Evolutionary conservation across 306 rosid genomes (phyloP), one percentile per base, ranked within the genome.

Genomic region (Quercus agrifolia): DNA sequence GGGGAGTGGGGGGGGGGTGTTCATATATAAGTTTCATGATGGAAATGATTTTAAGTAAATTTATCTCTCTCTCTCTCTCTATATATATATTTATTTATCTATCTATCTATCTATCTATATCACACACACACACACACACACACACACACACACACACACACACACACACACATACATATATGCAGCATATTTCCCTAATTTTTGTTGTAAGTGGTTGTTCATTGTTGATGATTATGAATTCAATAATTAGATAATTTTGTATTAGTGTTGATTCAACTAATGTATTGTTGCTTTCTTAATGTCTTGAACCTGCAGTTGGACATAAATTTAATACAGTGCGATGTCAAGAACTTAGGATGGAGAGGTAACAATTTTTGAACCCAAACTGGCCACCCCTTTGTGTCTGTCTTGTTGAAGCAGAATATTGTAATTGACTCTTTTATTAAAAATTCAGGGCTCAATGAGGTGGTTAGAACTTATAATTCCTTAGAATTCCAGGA

Each of bases 251-350:
- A 49, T 78, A 25, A 31, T 78, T 61, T 90, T 25, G 84, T 62
- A 66, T 57, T 74, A 14, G 33, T 70, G 76, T 71, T 62, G 57
- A 46, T 82, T 54, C 72, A 44, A 70, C 73, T 84, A 62, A 85
- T 78, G 74, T 28, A 18, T 75, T 70, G 56, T 74, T 81, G 25
- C 55, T 83, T 78, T 84, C 83, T 79, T 79, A 74, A 74, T 79
- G 75, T 70, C 69, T 79, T 78, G 72, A 81, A 83, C 33, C 77
- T 86, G 92, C 93, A 95, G 99, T 76, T 93, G 89, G 92, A 90
- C 82, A 84, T 93, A 52, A 94, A 95, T 77, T 91, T 84, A 78
- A 81, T 95, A 83, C 98, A 78, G 74, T 89, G 91, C 64, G 88
- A 88, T 81, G 70, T 93, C 56, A 79, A 81, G 85, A 89, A 89